A percentile compares a stretch with the other conserved stretches of the same genome.
These are phyloP conservation scores for Didymosphaeria variabile DNA, from an alignment of 2,329 filamentous ascomycete species.

Conservation along the genomic window DNA sequence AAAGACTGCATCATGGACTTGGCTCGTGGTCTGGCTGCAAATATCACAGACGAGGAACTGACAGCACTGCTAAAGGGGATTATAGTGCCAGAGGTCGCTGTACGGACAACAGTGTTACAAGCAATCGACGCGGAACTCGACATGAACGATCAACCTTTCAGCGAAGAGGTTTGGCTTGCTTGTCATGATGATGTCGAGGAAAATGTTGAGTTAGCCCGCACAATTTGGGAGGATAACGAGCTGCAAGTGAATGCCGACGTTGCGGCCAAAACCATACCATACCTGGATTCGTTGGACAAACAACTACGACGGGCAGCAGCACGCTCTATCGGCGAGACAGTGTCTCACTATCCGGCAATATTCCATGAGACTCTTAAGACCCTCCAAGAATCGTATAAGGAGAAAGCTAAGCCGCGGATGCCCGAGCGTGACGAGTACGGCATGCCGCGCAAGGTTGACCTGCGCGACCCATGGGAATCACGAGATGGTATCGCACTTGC, in stretches of 20 bases:
- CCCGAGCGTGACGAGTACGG: slow-evolving; percentile 92
- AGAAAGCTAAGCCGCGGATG: slow-evolving; percentile 81
- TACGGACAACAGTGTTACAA: slow-evolving; percentile 86
- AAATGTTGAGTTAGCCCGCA: slow-evolving; percentile 81
- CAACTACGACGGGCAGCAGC: slow-evolving; percentile 87
- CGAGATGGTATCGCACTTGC: slow-evolving; percentile 88
- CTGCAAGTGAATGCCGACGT: slow-evolving; percentile 74
- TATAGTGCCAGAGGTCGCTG: slow-evolving; percentile 80
- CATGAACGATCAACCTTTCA: slow-evolving; percentile 85
- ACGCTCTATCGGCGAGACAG: slow-evolving; percentile 78
- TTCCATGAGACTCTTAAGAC: slow-evolving; percentile 70
- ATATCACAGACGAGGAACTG: slow-evolving; percentile 78
- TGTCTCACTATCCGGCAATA: slow-evolving; percentile 67
- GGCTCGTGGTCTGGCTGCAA: slow-evolving; percentile 83
- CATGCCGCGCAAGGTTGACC: slow-evolving; percentile 89
- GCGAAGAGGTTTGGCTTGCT: slow-evolving; percentile 91
- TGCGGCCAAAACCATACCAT: slow-evolving; percentile 75
- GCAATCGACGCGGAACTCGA: slow-evolving; percentile 92
- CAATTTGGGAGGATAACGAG: slow-evolving; percentile 95
- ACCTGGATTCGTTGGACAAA: slow-evolving; percentile 79
- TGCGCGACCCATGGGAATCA: slow-evolving; percentile 89
- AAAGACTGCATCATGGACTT: slow-evolving; percentile 92
- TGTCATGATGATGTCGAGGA: slow-evolving; percentile 91
- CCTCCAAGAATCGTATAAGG: slow-evolving; percentile 76
- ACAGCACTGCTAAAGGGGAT: slow-evolving; percentile 77